Percentiles rank a stretch among this genome's conserved stretches.
Conservation (phyloP, 2,329 filamentous ascomycete genomes). For the Apiospora rasikravindrae region DNA sequence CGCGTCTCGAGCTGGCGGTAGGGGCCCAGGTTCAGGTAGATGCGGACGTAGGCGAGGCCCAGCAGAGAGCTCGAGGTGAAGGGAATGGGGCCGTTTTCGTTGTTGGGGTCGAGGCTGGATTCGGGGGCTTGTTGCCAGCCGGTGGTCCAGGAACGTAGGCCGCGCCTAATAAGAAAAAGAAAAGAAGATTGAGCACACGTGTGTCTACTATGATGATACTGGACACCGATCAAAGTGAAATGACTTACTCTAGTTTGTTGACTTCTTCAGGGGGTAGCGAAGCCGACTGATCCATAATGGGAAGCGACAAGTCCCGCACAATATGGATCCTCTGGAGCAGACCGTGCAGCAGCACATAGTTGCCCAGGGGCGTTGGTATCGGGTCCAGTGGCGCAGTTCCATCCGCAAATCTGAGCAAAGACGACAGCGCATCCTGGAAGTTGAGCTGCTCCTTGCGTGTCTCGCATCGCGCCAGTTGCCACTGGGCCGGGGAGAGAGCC, state of each 20-base stretch:
- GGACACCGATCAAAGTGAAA: background rate
- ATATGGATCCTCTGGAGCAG: conserved; percentile 45
- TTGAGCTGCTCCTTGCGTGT: conserved; percentile 40
- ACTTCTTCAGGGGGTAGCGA: conserved; percentile 42
- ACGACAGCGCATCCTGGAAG: conserved; percentile 43
- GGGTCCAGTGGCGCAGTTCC: conserved; percentile 38
- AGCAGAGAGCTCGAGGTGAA: conserved; percentile 53
- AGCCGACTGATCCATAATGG: conserved; percentile 39
- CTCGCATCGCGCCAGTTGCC: conserved; percentile 36
- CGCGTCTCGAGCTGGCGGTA: conserved; percentile 49
- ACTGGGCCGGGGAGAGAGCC: conserved; percentile 36
- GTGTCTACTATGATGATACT: background rate
- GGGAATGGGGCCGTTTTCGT: conserved; percentile 46
- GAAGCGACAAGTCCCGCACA: conserved; percentile 43
- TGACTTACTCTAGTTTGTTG: conserved; percentile 42
- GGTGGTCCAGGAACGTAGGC: conserved; percentile 43
- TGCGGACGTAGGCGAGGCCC: conserved; percentile 51
- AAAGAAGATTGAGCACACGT: background rate
- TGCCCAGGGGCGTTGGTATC: conserved; percentile 43
- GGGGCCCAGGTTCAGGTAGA: conserved; percentile 51
- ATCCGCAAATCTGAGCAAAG: conserved; percentile 38
- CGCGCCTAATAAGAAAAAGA: conserved; percentile 32
- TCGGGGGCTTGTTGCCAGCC: conserved; percentile 47
- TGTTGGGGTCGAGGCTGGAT: conserved; percentile 46
- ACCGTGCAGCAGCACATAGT: conserved; percentile 45